Conservation (phyloP, 345 rosid species). For the Hibiscus syriacus region DNA sequence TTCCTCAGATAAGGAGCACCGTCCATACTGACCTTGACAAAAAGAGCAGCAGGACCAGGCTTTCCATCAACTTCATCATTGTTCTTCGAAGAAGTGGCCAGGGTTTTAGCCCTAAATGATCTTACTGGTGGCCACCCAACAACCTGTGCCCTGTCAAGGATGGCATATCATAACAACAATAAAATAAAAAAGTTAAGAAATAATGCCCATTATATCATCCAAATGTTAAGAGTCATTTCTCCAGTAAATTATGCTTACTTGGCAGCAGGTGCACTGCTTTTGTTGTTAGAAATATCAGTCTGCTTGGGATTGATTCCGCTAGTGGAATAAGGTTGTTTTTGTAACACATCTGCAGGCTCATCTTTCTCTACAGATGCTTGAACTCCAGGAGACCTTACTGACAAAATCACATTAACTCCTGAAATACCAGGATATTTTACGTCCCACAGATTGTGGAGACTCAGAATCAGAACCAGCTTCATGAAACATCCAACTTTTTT, state of each 20-base stretch:
- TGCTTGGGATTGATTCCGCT: background rate
- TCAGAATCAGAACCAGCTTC: background rate
- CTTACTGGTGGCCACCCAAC: conserved; percentile 96
- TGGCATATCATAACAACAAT: conserved; percentile 4
- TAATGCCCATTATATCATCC: background rate
- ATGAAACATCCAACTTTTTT: background rate
- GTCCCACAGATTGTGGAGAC: conserved; percentile 25
- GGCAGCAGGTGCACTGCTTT: conserved; percentile 53
- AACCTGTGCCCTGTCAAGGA: conserved; percentile 67
- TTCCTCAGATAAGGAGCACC: background rate
- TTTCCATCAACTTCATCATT: conserved; percentile 81
- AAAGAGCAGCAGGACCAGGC: conserved; percentile 43
- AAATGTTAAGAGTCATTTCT: background rate
- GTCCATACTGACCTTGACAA: background rate
- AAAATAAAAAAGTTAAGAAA: background rate
- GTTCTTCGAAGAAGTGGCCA: conserved; percentile 67
- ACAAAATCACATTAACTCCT: conserved; percentile 40
- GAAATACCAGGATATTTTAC: conserved; percentile 29
- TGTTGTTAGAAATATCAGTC: conserved; percentile 16
- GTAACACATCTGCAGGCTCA: background rate
- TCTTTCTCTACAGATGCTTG: background rate
- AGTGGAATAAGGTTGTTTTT: background rate
- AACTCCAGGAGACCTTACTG: conserved; percentile 27
- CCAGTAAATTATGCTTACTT: conserved; percentile 40
- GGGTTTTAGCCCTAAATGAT: conserved; percentile 66